A percentile compares a stretch with the other conserved stretches of the same genome.
Conservation (phyloP, 768 basidiomycete species). For the Mycena vulgaris region DNA sequence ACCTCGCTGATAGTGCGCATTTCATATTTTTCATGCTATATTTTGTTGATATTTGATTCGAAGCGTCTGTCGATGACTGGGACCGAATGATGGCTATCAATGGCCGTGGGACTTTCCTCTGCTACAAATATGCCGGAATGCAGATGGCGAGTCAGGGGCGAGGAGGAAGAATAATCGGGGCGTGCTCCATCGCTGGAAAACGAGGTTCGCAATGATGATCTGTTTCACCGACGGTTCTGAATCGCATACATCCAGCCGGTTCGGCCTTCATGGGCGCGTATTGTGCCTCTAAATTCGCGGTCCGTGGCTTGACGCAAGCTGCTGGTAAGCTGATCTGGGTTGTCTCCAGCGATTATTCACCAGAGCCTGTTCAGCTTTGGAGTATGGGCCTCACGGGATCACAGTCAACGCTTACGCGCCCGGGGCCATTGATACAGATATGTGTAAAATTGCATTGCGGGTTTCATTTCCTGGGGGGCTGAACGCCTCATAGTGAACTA, state of each 20-base stretch:
- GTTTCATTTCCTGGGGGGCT: background rate
- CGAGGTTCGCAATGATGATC: constrained; percentile 12
- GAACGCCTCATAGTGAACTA: background rate
- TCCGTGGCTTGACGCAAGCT: constrained; percentile 23
- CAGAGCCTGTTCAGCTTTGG: constrained; percentile 4
- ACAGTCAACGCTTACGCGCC: constrained; percentile 35
- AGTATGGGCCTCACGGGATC: constrained; percentile 18
- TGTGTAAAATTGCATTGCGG: background rate
- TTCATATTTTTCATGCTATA: background rate
- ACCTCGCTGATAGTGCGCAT: constrained; percentile 25
- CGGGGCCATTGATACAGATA: constrained; percentile 22
- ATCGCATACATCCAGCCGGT: background rate
- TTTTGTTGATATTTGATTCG: background rate
- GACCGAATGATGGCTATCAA: constrained; percentile 49
- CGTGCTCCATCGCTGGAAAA: constrained; percentile 36
- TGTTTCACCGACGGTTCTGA: background rate
- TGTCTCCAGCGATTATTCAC: background rate
- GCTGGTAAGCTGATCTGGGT: constrained; percentile 3
- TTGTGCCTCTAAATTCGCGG: constrained; percentile 47
- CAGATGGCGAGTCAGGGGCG: constrained; percentile 44
- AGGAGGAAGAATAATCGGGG: constrained; percentile 56
- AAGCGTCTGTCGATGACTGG: constrained; percentile 36
- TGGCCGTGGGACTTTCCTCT: constrained; percentile 49
- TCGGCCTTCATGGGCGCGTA: constrained; percentile 37
- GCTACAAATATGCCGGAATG: constrained; percentile 54